Base-by-base conservation (phyloP, 345 rosid genomes). In the Moricandia moricandioides region DNA sequence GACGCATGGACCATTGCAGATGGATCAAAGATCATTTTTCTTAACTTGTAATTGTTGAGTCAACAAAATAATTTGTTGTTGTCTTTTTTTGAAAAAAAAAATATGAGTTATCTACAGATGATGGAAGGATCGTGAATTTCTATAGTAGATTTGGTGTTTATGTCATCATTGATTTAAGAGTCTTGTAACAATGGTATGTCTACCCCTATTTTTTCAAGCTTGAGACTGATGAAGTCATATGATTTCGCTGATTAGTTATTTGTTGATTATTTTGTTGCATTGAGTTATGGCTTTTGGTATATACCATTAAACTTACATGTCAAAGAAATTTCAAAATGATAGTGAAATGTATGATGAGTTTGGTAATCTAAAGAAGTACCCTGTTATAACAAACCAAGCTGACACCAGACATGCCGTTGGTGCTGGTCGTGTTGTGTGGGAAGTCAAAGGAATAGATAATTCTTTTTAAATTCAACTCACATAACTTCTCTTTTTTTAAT, bases 291-390 rank as follows among this genome's bases (percentile, higher is more conserved):
- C 68, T 45, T 8, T 56, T 68, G 14, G 8, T 8, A 11, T 40
- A 59, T 64, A 67, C 66, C 37, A 45, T 58, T 37, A 81, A 35
- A 78, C 72, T 49, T 59, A 37, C 37, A 26, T 26, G n/a, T 39
- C 52, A 30, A 56, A 9, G 33, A 54, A 24, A 72, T 72, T 30
- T 58, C 86, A 95, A 98, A 94, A 95, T 83, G 99, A 95, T 72
- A 98, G 96, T 30, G 98, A 92, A 83, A 70, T 92, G 85, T 95
- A 95, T 79, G 99, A 95, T 82, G 99, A 95, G 81, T 95, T 90
- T 84, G 99, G 97, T 63, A 92, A 90, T 80, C 85, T 95, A 40
- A 95, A 92, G 90, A 95, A 92, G 80, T 90, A 86, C 76, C 96
- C 91, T 69, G 92, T 88, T 39, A 95, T 89, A 87, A 82, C 89